These are phyloP conservation scores for Pseudogymnoascus pannorum DNA, from an alignment of 2,329 filamentous ascomycete genomes.

Conservation along the genomic window DNA sequence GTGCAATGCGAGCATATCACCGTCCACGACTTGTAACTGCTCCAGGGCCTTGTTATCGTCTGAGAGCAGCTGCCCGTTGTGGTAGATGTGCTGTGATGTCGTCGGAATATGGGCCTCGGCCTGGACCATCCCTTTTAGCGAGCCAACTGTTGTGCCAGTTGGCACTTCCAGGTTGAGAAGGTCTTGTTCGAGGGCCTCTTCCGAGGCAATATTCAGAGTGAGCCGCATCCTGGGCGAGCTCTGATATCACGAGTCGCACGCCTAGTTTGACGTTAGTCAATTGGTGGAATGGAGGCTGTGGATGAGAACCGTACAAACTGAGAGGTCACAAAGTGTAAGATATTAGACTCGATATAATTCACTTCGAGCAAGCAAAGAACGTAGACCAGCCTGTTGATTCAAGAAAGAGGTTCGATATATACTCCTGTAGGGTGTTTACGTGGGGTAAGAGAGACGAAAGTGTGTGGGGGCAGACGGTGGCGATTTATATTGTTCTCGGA, in stretches of 20 bases:
- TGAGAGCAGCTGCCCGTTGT: constrained; percentile 75
- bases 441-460: not conserved
- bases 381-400: not conserved
- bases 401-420: not conserved
- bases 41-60: constrained; percentile 76
- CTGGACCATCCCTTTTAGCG: constrained; percentile 81
- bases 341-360: not conserved
- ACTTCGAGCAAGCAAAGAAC: not conserved
- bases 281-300: not conserved
- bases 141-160: constrained; percentile 72
- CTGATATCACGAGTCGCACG: constrained; percentile 3
- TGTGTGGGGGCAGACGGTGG: not conserved
- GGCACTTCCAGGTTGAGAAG: constrained; percentile 77
- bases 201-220: constrained; percentile 75
- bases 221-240: constrained; percentile 57
- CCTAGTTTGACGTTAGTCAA: not conserved
- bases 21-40: constrained; percentile 72
- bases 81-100: constrained; percentile 74
- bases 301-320: not conserved
- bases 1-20: constrained; percentile 87
- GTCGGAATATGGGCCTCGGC: constrained; percentile 71
- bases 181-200: constrained; percentile 57
- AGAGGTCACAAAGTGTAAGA: not conserved
- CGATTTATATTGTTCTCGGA: not conserved
- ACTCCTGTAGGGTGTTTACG: not conserved